phyloP scores from a whole-genome alignment of 495 filamentous ascomycete species.

The Hypomontagnella submonticulosa region DNA sequence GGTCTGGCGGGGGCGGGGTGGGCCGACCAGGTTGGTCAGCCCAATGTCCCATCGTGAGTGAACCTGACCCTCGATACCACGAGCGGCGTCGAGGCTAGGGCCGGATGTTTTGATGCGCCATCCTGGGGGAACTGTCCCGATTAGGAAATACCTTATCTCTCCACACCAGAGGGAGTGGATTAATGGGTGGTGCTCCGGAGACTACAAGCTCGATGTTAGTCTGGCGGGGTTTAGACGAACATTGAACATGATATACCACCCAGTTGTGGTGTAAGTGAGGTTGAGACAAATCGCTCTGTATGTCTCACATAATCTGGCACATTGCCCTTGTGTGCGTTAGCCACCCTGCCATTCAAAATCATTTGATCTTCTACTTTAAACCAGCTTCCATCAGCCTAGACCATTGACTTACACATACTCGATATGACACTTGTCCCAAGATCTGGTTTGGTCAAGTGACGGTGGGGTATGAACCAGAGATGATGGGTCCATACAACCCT shows the following conservation, averaged over 20 bases:
- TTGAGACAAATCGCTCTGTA: constrained; percentile 24
- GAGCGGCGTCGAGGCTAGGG: constrained; percentile 14
- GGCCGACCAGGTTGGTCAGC: constrained; percentile 29
- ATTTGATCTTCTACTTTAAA: constrained; percentile 34
- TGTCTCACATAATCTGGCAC: constrained; percentile 36
- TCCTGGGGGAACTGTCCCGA: constrained; percentile 17
- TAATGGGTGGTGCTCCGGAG: constrained; percentile 7
- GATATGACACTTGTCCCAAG: constrained; percentile 43
- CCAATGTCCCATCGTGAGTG: constrained; percentile 31
- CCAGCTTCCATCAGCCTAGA: constrained; percentile 11
- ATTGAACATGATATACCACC: constrained; percentile 16
- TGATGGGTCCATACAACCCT: constrained; percentile 46
- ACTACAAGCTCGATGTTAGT: constrained; percentile 18
- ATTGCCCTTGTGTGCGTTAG: constrained; percentile 33
- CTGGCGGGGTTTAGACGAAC: constrained; percentile 17
- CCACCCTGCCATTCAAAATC: constrained; percentile 19
- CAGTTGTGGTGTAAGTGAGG: constrained; percentile 5
- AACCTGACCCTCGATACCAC: constrained; percentile 33
- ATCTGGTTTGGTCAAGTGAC: constrained; percentile 47
- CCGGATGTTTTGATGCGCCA: constrained; percentile 16
- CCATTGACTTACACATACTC: constrained; percentile 16
- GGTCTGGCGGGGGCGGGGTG: constrained; percentile 29
- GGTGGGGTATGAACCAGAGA: constrained; percentile 45
- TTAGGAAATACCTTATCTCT: constrained; percentile 43
- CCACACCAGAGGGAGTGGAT: constrained; percentile 26